Evolutionary conservation across 768 basidiomycete genomes (phyloP).

Genomic region (Guyanaporus albipodus): DNA sequence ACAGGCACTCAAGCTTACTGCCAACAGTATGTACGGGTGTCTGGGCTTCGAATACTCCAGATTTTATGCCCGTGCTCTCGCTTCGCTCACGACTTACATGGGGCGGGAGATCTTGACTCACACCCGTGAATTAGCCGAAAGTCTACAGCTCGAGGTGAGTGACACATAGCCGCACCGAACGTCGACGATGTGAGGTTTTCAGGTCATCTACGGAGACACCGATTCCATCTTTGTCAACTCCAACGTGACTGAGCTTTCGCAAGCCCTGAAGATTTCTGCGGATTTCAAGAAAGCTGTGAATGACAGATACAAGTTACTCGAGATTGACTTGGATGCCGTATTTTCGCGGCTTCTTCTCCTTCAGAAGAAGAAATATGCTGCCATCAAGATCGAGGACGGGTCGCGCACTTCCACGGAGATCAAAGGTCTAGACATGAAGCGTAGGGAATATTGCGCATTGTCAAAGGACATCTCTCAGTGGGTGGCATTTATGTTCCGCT

Average conservation of each 20-base stretch:
- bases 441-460: constrained; percentile 88
- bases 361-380: constrained; percentile 99
- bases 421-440: constrained; percentile 99
- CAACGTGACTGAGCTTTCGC: constrained; percentile 80
- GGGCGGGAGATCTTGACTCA: constrained; percentile 96
- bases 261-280: constrained; percentile 87
- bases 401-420: constrained; percentile 77
- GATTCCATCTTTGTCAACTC: constrained; percentile 99
- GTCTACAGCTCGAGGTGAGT: constrained; percentile 81
- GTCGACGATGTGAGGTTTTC: neutral
- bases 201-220: constrained; percentile 99
- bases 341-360: constrained; percentile 90
- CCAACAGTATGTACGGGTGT: constrained; percentile 99
- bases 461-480: constrained; percentile 93
- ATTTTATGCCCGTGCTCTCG: constrained; percentile 95
- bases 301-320: constrained; percentile 89
- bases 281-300: constrained; percentile 97
- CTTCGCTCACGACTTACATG: constrained; percentile 95
- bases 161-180: neutral
- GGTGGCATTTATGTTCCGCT: constrained; percentile 27
- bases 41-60: constrained; percentile 96
- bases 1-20: constrained; percentile 93
- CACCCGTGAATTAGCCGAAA: constrained; percentile 90
- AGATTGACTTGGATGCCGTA: constrained; percentile 93
- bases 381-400: constrained; percentile 88